phyloP scores from a whole-genome alignment of 495 filamentous ascomycete genomes.

The Aspergillus sclerotiicarbonarius region DNA sequence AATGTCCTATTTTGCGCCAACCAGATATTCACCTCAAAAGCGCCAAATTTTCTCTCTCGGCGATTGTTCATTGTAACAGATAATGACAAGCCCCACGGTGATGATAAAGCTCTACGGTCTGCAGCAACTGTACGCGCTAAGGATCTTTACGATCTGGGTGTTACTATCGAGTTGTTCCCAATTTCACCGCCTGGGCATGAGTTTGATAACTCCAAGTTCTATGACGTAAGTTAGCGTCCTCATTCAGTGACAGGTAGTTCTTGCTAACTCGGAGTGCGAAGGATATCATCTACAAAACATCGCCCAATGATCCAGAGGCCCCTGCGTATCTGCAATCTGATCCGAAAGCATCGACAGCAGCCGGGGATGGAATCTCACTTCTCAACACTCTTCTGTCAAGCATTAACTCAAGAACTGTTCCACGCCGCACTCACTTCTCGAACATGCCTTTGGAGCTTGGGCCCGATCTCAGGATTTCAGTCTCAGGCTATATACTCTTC shows the following conservation, averaged over 20 bases:
- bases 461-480: slow-evolving; percentile 77
- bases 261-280: slow-evolving; percentile 26
- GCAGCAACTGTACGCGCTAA: slow-evolving; percentile 83
- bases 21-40: slow-evolving; percentile 93
- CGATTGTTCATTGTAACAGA: slow-evolving; percentile 95
- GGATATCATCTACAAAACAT: slow-evolving; percentile 76
- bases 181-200: slow-evolving; percentile 70
- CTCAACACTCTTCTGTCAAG: slow-evolving; percentile 81
- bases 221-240: slow-evolving; percentile 61
- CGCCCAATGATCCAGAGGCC: slow-evolving; percentile 64
- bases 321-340: slow-evolving; percentile 51
- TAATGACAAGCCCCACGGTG: slow-evolving; percentile 80
- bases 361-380: slow-evolving; percentile 73
- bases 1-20: slow-evolving; percentile 94
- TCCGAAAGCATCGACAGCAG: slow-evolving; percentile 47
- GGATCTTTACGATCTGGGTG: slow-evolving; percentile 92
- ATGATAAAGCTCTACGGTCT: slow-evolving; percentile 66
- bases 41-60: slow-evolving; percentile 88
- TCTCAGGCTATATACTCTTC: slow-evolving; percentile 89
- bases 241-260: background rate
- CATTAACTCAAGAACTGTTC: slow-evolving; percentile 84
- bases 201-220: slow-evolving; percentile 87
- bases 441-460: slow-evolving; percentile 83
- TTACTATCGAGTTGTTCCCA: slow-evolving; percentile 90
- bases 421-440: slow-evolving; percentile 84